Evolutionary conservation across 495 filamentous ascomycete species (phyloP), one percentile per base, ranked within the genome.

Genomic region (Alectoria sarmentosa): DNA sequence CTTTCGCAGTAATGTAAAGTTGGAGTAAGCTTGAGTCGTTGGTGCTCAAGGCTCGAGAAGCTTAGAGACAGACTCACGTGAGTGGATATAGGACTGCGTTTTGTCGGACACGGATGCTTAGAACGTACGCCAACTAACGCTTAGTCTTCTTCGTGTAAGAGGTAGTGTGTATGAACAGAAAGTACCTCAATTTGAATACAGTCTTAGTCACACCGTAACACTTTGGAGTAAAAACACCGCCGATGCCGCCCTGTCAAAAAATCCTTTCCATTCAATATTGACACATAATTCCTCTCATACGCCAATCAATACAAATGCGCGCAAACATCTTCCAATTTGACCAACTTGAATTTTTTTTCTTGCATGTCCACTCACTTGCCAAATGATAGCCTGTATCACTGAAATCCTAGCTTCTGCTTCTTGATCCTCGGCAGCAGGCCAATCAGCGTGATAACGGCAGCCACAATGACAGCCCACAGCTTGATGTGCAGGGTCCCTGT

Each of bases 341-440:
- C 28, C 17, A 34, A 3, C 4, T 55, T 9, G 5, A 34, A 34
- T 36, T 21, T 21, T 3, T 55, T 21, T 17, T 30, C 52, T 7
- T 54, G 15, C 26, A 17, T 7, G 6, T 32, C 8, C 14, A 32
- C 21, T 32, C 8, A 54, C 8, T 32, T 54, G 15, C 49, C 19
- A 6, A 7, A 19, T 6, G 6, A 13, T 34, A 17, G 4, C 37
- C 26, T 30, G 26, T 23, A 9, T 2, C 1, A 23, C 69, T 64
- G 79, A 46, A 91, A 75, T 7, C 89, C 90, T 61, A 98, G 73
- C 81, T 98, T 98, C 64, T 83, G 78, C 79, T 89, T 85, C 80
- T 89, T 91, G 62, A 96, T 83, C 69, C 93, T 82, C 23, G 92
- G 86, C 54, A 85, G 78, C 34, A 94, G 76, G 0, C 93, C 93